Conservation (phyloP, 495 filamentous ascomycete genomes). For the Trichoderma erinaceum region DNA sequence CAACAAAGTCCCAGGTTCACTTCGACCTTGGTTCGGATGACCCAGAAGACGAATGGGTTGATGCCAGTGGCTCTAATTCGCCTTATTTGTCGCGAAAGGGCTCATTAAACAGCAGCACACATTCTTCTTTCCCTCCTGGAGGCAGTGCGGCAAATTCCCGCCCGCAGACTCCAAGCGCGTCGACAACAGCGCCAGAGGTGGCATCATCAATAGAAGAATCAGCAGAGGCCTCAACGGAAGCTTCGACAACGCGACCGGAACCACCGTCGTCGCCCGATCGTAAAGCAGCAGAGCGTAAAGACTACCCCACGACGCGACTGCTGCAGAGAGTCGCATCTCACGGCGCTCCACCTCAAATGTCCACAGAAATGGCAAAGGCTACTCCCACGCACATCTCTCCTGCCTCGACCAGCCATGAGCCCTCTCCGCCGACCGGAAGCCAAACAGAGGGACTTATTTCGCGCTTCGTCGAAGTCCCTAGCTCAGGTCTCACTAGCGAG, state of each 20-base stretch:
- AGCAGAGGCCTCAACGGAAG: background rate
- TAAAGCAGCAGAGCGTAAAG: conserved; percentile 31
- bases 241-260: conserved; percentile 15
- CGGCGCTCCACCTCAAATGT: conserved; percentile 55
- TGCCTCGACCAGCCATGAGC: conserved; percentile 28
- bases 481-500: conserved; percentile 27
- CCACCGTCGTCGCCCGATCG: conserved; percentile 20
- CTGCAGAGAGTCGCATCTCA: conserved; percentile 51
- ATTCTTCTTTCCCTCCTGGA: conserved; percentile 24
- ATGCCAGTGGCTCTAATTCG: conserved; percentile 50
- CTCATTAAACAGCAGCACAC: conserved; percentile 36
- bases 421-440: conserved; percentile 26
- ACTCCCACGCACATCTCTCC: conserved; percentile 35
- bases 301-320: conserved; percentile 52
- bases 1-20: conserved; percentile 37
- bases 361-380: conserved; percentile 47
- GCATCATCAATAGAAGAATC: conserved; percentile 21
- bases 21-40: conserved; percentile 47
- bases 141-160: conserved; percentile 20
- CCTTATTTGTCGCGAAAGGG: conserved; percentile 45
- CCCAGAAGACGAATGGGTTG: conserved; percentile 49
- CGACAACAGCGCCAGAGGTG: conserved; percentile 16
- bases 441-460: conserved; percentile 17
- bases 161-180: conserved; percentile 11
- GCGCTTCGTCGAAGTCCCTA: conserved; percentile 40